These are phyloP conservation scores for Psilocybe tampanensis DNA, from an alignment of 768 basidiomycete genomes.

Conservation along the genomic window DNA sequence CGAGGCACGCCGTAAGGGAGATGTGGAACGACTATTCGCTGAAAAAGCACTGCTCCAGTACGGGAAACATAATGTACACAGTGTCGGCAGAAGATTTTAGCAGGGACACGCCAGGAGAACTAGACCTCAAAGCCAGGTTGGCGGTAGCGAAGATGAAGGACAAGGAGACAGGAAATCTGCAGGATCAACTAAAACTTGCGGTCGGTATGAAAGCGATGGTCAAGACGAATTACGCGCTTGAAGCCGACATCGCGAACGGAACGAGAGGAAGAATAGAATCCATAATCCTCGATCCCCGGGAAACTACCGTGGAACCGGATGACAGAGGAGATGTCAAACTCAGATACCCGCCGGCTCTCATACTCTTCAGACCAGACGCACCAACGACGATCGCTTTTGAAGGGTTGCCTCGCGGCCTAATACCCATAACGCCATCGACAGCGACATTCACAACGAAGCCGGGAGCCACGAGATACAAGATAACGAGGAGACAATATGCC, in stretches of 20 bases:
- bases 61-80: conserved; percentile 18
- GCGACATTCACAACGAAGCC: too few species aligned
- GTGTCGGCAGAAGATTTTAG: conserved; percentile 27
- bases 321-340: conserved; percentile 16
- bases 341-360: conserved; percentile 30
- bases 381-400: conserved; percentile 16
- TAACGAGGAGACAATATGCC: conserved; percentile 14
- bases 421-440: conserved; percentile 20
- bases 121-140: not conserved
- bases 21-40: conserved; percentile 35
- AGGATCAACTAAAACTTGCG: conserved; percentile 27
- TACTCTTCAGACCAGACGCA: conserved; percentile 33
- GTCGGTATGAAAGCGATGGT: conserved; percentile 43
- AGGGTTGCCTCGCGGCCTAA: conserved; percentile 26
- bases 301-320: conserved; percentile 8
- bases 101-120: not conserved
- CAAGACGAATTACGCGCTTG: conserved; percentile 34
- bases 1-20: conserved; percentile 33
- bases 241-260: conserved; percentile 42
- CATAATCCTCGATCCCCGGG: conserved; percentile 34
- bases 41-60: conserved; percentile 23
- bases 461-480: too few species aligned
- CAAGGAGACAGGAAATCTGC: conserved; percentile 20
- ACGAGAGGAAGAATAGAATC: conserved; percentile 34
- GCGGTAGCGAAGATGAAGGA: conserved; percentile 5